phyloP scores from a whole-genome alignment of 805 yeast species.

The Cyberlindnera lachancei region DNA sequence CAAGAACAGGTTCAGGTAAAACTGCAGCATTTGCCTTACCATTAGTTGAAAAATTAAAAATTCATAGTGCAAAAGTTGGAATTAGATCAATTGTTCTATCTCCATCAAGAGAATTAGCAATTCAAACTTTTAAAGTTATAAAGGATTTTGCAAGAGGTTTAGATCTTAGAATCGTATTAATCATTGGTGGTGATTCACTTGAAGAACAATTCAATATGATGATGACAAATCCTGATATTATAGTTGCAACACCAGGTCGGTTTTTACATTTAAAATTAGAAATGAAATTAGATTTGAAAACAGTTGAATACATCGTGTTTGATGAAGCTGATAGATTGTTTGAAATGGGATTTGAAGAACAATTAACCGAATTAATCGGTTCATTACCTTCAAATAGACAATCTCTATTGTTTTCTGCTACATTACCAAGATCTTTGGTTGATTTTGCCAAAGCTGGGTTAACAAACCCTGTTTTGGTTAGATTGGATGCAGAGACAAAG shows the following conservation, averaged over 20 bases:
- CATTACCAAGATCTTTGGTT: slow-evolving; percentile 84
- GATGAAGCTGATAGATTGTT: slow-evolving; percentile 97
- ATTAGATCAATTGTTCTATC: slow-evolving; percentile 82
- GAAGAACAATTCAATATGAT: slow-evolving; percentile 92
- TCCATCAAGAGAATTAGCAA: slow-evolving; percentile 94
- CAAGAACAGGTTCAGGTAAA: slow-evolving; percentile 98
- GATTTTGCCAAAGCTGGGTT: slow-evolving; percentile 98
- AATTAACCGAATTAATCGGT: slow-evolving; percentile 80
- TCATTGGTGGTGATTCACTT: slow-evolving; percentile 98
- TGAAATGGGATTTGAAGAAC: slow-evolving; percentile 95
- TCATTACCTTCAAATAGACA: slow-evolving; percentile 80
- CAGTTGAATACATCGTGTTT: slow-evolving; percentile 85
- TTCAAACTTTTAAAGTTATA: slow-evolving; percentile 83
- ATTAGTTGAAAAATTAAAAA: slow-evolving; percentile 73
- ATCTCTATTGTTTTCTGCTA: slow-evolving; percentile 87
- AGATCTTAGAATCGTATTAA: slow-evolving; percentile 68
- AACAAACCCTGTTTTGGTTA: slow-evolving; percentile 82
- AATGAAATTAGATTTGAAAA: slow-evolving; percentile 78
- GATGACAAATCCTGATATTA: slow-evolving; percentile 91
- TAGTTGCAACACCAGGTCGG: slow-evolving; percentile 97
- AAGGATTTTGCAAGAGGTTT: slow-evolving; percentile 83
- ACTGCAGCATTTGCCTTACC: slow-evolving; percentile 96
- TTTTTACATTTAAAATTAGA: slow-evolving; percentile 93
- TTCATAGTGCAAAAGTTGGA: slow-evolving; percentile 83
- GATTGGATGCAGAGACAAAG: slow-evolving; percentile 89